Conservation (phyloP, 23 red algal genomes). For the Cyanidiococcus yangmingshanensis region DNA sequence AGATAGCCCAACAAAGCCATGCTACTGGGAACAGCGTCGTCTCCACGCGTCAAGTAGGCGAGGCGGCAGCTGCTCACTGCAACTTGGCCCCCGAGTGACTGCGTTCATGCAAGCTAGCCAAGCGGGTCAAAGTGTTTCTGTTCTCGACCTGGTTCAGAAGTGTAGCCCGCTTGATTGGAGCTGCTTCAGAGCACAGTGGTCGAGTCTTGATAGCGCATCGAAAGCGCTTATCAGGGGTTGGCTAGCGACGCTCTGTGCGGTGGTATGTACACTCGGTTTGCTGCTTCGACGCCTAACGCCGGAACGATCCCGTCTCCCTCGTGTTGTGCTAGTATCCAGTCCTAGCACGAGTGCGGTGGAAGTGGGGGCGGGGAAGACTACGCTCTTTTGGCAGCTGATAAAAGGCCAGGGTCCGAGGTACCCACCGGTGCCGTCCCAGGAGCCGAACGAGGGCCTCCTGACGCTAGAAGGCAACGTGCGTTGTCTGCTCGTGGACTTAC, state of each 20-base stretch:
- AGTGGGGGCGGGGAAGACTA: neutral
- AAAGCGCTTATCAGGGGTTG: neutral
- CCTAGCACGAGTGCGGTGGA: neutral
- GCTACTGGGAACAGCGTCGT: too few relatives aligned
- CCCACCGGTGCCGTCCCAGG: constrained; percentile 1
- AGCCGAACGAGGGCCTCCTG: neutral
- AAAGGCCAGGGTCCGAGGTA: neutral
- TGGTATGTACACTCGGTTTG: neutral
- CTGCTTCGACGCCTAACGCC: neutral
- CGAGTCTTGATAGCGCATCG: neutral
- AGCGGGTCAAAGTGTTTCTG: too few relatives aligned
- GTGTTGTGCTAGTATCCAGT: neutral
- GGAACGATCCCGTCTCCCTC: neutral
- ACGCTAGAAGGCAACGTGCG: neutral
- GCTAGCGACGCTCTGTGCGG: neutral
- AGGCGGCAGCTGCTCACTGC: too few relatives aligned
- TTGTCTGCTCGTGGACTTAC: neutral
- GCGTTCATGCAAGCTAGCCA: too few relatives aligned
- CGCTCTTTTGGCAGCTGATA: constrained; percentile 4
- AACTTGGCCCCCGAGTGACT: too few relatives aligned
- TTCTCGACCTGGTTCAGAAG: neutral
- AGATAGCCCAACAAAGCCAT: too few relatives aligned
- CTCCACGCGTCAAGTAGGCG: too few relatives aligned
- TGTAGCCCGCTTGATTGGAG: neutral
- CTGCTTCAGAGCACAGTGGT: neutral